A percentile compares a stretch with the other conserved stretches of the same genome.
Evolutionary conservation across 805 yeast species (phyloP).

Genomic region (Candida maltosa): DNA sequence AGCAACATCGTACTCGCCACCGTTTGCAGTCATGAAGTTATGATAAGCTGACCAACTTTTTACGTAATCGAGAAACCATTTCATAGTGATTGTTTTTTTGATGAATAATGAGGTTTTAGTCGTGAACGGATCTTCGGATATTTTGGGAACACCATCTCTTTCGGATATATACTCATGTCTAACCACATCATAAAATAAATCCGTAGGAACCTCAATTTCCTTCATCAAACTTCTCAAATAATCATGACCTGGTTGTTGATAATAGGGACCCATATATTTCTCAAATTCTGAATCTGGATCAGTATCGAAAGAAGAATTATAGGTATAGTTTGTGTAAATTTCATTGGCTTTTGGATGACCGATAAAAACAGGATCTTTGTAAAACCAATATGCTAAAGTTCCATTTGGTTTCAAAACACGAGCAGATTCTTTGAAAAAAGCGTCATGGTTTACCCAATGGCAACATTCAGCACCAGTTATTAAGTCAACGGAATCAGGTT

Average conservation of each 20-base stretch:
- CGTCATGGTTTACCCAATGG: constrained; percentile 75
- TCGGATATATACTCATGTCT: constrained; percentile 24
- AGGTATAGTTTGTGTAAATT: constrained; percentile 49
- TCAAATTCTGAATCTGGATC: constrained; percentile 24
- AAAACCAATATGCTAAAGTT: constrained; percentile 75
- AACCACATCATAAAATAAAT: constrained; percentile 19
- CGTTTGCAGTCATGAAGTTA: constrained; percentile 32
- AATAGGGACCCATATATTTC: constrained; percentile 45
- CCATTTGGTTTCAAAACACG: constrained; percentile 57
- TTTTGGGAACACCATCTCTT: constrained; percentile 3
- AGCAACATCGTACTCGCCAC: constrained; percentile 41
- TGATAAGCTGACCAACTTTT: constrained; percentile 39
- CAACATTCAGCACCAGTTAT: constrained; percentile 79
- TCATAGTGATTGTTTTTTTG: constrained; percentile 12
- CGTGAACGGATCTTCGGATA: not conserved
- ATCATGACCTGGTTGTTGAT: constrained; percentile 48
- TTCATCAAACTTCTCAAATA: constrained; percentile 33
- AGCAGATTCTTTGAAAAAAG: constrained; percentile 48
- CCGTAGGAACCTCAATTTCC: constrained; percentile 32
- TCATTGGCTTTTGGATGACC: constrained; percentile 52
- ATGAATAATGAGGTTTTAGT: constrained; percentile 9
- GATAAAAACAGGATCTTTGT: constrained; percentile 66
- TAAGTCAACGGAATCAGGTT: constrained; percentile 47
- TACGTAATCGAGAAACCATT: constrained; percentile 22
- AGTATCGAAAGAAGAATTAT: constrained; percentile 23